Conservation (phyloP, 1,284 basidiomycete genomes). For the Ustilago esculenta region DNA sequence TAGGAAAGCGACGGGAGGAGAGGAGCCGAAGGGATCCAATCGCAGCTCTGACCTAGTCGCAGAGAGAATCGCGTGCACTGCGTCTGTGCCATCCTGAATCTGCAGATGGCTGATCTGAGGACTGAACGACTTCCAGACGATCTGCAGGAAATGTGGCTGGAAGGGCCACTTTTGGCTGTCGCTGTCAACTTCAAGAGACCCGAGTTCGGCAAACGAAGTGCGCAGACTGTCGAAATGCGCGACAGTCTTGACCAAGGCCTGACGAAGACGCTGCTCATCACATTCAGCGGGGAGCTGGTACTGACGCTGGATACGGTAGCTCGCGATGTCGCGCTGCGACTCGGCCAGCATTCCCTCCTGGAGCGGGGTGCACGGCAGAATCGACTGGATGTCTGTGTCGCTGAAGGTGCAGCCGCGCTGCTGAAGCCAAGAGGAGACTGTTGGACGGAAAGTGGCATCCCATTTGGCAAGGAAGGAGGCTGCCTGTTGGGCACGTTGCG, state of each 20-base stretch:
- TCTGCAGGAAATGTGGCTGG: constrained; percentile 43
- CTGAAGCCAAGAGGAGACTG: constrained; percentile 17
- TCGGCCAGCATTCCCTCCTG: constrained; percentile 65
- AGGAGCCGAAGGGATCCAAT: constrained; percentile 22
- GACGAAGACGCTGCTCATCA: constrained; percentile 25
- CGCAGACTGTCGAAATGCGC: constrained; percentile 50
- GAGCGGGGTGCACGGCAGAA: constrained; percentile 54
- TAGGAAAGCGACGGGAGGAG: constrained; percentile 36
- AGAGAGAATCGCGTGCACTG: constrained; percentile 13
- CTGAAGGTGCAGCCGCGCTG: background rate
- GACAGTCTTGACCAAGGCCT: constrained; percentile 31
- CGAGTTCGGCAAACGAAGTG: constrained; percentile 51
- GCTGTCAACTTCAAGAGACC: constrained; percentile 14
- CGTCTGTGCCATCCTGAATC: constrained; percentile 5
- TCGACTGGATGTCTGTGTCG: constrained; percentile 10
- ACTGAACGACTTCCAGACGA: constrained; percentile 32
- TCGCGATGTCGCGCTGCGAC: constrained; percentile 43
- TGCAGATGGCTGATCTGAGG: constrained; percentile 14
- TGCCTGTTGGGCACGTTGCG: constrained; percentile 24
- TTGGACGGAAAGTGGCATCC: constrained; percentile 27
- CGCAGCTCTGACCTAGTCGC: constrained; percentile 3
- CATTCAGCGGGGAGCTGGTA: constrained; percentile 55
- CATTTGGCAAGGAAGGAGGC: constrained; percentile 22
- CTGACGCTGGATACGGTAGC: constrained; percentile 55
- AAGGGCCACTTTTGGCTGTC: constrained; percentile 25